Percentiles rank a stretch among this genome's conserved stretches.
Conservation (phyloP, 371 early-diverging fungal species). For the Blakeslea trispora region DNA sequence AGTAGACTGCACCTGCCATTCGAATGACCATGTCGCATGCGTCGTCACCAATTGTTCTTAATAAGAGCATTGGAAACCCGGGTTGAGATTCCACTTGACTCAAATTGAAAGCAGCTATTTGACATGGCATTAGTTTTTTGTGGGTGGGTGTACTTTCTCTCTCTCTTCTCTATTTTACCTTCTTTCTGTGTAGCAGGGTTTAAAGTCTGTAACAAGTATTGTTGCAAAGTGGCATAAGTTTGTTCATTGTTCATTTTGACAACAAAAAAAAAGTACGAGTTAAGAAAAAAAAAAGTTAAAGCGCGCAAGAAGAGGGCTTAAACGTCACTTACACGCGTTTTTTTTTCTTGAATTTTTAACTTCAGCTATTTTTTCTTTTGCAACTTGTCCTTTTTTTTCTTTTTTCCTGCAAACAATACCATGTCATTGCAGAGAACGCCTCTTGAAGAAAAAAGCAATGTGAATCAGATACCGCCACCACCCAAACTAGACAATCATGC, state of each 20-base stretch:
- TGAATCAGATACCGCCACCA: neutral
- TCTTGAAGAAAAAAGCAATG: neutral
- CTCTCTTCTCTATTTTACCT: constrained; percentile 50
- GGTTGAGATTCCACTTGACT: constrained; percentile 63
- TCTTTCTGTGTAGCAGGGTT: constrained; percentile 74
- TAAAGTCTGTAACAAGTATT: constrained; percentile 76
- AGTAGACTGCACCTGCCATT: constrained; percentile 84
- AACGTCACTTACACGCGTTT: neutral
- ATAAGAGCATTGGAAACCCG: constrained; percentile 74
- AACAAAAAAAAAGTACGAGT: neutral
- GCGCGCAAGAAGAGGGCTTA: neutral
- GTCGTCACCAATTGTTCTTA: constrained; percentile 69
- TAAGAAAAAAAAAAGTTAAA: constrained; percentile 9
- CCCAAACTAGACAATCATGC: neutral
- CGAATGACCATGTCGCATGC: constrained; percentile 62
- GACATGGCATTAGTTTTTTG: no score
- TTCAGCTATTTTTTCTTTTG: neutral
- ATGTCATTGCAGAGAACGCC: neutral
- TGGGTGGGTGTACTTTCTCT: no score
- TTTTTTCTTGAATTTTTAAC: no score
- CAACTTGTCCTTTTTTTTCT: neutral
- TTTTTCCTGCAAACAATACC: neutral
- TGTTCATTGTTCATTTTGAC: constrained; percentile 54
- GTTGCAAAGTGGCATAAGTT: constrained; percentile 63
- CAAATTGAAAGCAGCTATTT: constrained; percentile 73